Percentiles rank a stretch among this genome's conserved stretches.
Evolutionary conservation across 192 early-diverging fungal genomes (phyloP).

Genomic region (Diversispora epigaea): DNA sequence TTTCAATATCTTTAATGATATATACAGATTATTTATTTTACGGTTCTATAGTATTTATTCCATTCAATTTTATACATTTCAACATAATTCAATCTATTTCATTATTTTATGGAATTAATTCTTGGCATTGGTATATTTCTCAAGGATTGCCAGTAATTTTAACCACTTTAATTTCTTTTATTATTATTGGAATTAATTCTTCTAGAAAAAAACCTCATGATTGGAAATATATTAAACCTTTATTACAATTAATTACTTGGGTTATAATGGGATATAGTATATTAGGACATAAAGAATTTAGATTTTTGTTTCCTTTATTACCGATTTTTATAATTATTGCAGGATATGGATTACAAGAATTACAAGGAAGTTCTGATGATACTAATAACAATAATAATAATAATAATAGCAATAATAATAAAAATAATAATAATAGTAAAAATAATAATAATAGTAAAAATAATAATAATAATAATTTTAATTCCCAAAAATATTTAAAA

Average conservation of each 20-base stretch:
- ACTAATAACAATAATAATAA: no score
- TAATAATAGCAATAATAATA: no score
- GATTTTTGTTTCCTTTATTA: constrained; percentile 88
- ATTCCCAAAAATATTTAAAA: neutral
- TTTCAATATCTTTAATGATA: constrained; percentile 51
- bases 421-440: no score
- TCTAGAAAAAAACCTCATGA: constrained; percentile 29
- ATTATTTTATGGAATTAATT: constrained; percentile 88
- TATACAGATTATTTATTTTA: constrained; percentile 70
- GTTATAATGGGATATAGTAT: constrained; percentile 69
- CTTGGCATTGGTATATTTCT: constrained; percentile 88
- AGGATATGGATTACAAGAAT: constrained; percentile 36
- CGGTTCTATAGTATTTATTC: constrained; percentile 65
- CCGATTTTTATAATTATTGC: constrained; percentile 61
- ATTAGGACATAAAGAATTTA: constrained; percentile 90
- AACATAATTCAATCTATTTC: constrained; percentile 82
- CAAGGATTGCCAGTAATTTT: constrained; percentile 79
- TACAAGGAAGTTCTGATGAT: neutral
- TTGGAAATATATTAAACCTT: constrained; percentile 26
- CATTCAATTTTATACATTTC: constrained; percentile 75
- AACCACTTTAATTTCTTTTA: constrained; percentile 71
- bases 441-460: no score
- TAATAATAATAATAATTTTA: no score
- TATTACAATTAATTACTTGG: constrained; percentile 46
- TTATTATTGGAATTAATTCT: constrained; percentile 53